A percentile compares a stretch with the other conserved stretches of the same genome.
Evolutionary conservation across 2,329 filamentous ascomycete species (phyloP).

Genomic region (Fusarium sp.): DNA sequence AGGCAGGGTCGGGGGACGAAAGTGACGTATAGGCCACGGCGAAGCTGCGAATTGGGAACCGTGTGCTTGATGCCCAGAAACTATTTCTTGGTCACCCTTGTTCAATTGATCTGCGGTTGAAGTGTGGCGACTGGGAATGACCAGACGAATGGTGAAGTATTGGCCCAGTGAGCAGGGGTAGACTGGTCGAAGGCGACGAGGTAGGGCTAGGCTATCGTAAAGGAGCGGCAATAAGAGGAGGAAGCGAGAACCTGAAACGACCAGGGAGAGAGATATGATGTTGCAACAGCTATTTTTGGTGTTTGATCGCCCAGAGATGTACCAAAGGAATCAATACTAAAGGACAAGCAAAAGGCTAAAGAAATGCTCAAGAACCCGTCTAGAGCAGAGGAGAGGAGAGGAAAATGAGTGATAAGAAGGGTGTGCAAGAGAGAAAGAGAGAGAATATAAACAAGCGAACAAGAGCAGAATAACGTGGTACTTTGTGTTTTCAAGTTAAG

Average conservation of each 20-base stretch:
- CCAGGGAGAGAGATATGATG: slow-evolving; percentile 21
- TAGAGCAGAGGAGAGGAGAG: slow-evolving; percentile 8
- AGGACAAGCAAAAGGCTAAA: slow-evolving; percentile 3
- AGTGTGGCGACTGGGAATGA: slow-evolving; percentile 12
- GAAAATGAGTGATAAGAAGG: neutral
- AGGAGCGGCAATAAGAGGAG: slow-evolving; percentile 19
- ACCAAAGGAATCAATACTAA: slow-evolving; percentile 10
- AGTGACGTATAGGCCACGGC: slow-evolving; percentile 30
- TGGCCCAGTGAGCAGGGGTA: slow-evolving; percentile 22
- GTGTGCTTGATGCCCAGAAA: slow-evolving; percentile 20
- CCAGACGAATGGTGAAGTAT: slow-evolving; percentile 13
- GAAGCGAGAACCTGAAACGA: slow-evolving; percentile 29
- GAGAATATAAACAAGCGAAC: neutral
- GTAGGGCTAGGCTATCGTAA: slow-evolving; percentile 27
- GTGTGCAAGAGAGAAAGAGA: neutral
- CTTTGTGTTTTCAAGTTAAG: neutral
- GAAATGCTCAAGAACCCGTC: slow-evolving; percentile 7
- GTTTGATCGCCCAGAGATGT: slow-evolving; percentile 14
- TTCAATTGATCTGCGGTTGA: slow-evolving; percentile 28
- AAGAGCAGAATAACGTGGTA: neutral
- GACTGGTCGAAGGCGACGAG: slow-evolving; percentile 17
- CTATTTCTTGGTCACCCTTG: slow-evolving; percentile 36
- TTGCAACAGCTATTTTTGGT: slow-evolving; percentile 22
- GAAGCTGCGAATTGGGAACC: slow-evolving; percentile 18
- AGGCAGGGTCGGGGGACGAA: slow-evolving; percentile 19